Evolutionary conservation across 495 filamentous ascomycete genomes (phyloP).

Genomic region (Aspergillus nanangensis): DNA sequence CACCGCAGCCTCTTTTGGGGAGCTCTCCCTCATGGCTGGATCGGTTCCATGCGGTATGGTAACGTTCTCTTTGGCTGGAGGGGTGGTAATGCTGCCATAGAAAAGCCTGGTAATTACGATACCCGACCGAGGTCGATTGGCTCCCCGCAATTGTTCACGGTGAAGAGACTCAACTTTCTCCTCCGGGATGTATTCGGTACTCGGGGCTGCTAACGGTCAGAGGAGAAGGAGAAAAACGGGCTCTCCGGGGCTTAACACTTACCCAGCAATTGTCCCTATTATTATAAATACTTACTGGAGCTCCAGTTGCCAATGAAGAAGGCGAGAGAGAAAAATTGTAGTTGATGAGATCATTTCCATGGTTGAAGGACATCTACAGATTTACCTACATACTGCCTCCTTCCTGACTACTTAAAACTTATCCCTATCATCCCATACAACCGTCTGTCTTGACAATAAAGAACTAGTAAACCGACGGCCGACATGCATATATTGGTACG

Average conservation of each 20-base stretch:
- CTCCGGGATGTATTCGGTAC: conserved; percentile 13
- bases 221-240: conserved; percentile 10
- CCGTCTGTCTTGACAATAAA: neutral
- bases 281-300: neutral
- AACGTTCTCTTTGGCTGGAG: neutral
- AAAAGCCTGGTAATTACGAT: neutral
- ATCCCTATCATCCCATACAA: too few species aligned
- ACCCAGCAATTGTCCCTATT: conserved; percentile 1
- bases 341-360: too few species aligned
- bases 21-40: conserved; percentile 3
- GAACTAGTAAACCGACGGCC: conserved; percentile 6
- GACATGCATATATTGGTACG: conserved; percentile 47
- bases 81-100: too few species aligned
- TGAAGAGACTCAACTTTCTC: conserved; percentile 12
- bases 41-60: conserved; percentile 10
- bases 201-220: conserved; percentile 5
- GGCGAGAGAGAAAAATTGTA: too few species aligned
- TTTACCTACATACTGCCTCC: neutral
- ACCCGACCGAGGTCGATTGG: neutral
- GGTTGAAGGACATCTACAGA: too few species aligned
- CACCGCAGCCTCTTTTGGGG: conserved; percentile 43
- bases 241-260: conserved; percentile 5
- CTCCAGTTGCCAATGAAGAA: too few species aligned
- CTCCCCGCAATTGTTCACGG: conserved; percentile 31
- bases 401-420: too few species aligned